Percentiles rank a stretch among this genome's conserved stretches.
Evolutionary conservation across 1,139 yeast species (phyloP).

Genomic region (Lodderomyces elongisporus): DNA sequence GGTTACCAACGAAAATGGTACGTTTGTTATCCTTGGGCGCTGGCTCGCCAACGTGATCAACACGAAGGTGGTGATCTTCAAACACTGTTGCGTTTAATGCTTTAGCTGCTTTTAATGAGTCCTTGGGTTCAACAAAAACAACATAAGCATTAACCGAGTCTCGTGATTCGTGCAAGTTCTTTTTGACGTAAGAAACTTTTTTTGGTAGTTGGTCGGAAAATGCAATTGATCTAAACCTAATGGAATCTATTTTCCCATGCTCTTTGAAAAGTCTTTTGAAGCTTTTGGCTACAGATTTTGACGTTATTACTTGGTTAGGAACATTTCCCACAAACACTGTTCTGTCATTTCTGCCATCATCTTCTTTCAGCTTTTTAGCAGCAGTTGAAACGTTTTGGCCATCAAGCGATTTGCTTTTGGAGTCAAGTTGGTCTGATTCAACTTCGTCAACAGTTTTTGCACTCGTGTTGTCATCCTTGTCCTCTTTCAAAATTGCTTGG

Average conservation of each 20-base stretch:
- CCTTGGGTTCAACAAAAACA: constrained; percentile 56
- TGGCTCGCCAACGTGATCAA: constrained; percentile 91
- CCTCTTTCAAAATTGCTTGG: constrained; percentile 32
- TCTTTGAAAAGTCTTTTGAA: constrained; percentile 60
- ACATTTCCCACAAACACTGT: constrained; percentile 91
- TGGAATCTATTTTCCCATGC: constrained; percentile 61
- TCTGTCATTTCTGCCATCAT: constrained; percentile 78
- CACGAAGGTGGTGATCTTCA: constrained; percentile 72
- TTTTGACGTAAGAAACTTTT: constrained; percentile 83
- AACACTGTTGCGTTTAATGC: constrained; percentile 64
- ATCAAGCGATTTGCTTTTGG: constrained; percentile 1
- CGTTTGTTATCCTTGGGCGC: constrained; percentile 77
- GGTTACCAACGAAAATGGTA: constrained; percentile 87
- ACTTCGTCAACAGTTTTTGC: constrained; percentile 8
- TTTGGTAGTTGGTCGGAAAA: constrained; percentile 86
- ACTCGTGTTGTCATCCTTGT: constrained; percentile 12
- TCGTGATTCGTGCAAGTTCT: constrained; percentile 70
- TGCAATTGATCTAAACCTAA: constrained; percentile 89
- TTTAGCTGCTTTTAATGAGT: constrained; percentile 50
- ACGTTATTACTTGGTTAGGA: constrained; percentile 57
- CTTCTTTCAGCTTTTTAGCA: constrained; percentile 44
- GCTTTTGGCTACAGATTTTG: constrained; percentile 54
- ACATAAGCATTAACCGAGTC: constrained; percentile 86
- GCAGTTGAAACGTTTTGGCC: background rate
- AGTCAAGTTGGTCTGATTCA: constrained; percentile 4